phyloP scores from a whole-genome alignment of 305 asterid genomes.

The Fraxinus platypoda region DNA sequence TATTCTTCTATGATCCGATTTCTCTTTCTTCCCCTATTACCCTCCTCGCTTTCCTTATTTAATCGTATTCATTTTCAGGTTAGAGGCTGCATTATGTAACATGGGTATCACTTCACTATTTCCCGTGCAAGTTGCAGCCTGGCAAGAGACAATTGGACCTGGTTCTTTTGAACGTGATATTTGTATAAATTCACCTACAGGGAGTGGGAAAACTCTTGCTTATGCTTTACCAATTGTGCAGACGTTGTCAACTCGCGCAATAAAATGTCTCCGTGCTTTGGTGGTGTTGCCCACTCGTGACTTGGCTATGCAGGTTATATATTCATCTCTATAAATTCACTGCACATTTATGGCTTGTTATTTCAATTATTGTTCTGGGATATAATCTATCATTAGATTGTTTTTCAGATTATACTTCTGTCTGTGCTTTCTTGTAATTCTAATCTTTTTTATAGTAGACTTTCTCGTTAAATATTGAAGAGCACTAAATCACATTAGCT shows the following conservation, averaged over 20 bases:
- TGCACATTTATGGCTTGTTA: not conserved
- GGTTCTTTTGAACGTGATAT: constrained; percentile 81
- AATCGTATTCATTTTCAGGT: constrained; percentile 34
- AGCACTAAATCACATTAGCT: not conserved
- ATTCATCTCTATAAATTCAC: not conserved
- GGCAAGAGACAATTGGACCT: constrained; percentile 95
- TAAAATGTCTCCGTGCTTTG: constrained; percentile 80
- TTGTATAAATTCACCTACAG: constrained; percentile 86
- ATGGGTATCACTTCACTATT: constrained; percentile 68
- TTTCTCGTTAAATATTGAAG: not conserved
- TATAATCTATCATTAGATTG: not conserved
- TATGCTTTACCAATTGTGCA: constrained; percentile 90
- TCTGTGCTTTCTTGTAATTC: not conserved
- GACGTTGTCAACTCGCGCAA: constrained; percentile 54
- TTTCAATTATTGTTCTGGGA: not conserved
- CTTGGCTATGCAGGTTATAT: constrained; percentile 78
- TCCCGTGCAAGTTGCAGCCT: constrained; percentile 77
- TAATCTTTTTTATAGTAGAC: not conserved
- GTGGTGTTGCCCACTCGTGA: constrained; percentile 93
- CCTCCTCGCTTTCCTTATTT: not conserved
- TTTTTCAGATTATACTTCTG: not conserved
- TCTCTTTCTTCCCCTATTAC: not conserved
- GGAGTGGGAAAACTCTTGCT: constrained; percentile 90
- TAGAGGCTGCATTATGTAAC: constrained; percentile 53
- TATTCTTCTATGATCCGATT: not conserved